Conservation (phyloP, 2,329 filamentous ascomycete species). For the Pyricularia pennisetigena region DNA sequence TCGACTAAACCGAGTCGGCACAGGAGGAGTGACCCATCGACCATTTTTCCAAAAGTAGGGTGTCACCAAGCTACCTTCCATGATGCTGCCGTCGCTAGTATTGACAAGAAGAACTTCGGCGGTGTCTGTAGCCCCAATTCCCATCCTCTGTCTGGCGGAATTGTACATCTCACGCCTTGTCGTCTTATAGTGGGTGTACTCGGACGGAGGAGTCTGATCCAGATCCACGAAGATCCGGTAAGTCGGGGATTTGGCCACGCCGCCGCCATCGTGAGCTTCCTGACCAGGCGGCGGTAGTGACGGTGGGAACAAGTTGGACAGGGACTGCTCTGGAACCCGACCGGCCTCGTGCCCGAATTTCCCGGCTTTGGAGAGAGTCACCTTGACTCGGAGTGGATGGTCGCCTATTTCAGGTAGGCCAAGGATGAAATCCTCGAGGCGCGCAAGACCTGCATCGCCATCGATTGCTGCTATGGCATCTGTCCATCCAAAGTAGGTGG, state of each 20-base stretch:
- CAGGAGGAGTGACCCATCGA: slow-evolving; percentile 71
- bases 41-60: slow-evolving; percentile 68
- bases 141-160: slow-evolving; percentile 51
- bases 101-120: slow-evolving; percentile 70
- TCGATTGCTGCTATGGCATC: slow-evolving; percentile 31
- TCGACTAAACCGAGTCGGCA: slow-evolving; percentile 30
- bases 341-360: slow-evolving; percentile 30
- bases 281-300: slow-evolving; percentile 36
- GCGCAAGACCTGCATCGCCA: slow-evolving; percentile 33
- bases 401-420: slow-evolving; percentile 14
- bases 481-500: slow-evolving; percentile 45
- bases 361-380: slow-evolving; percentile 42
- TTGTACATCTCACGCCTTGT: slow-evolving; percentile 65
- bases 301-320: slow-evolving; percentile 47
- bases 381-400: slow-evolving; percentile 38
- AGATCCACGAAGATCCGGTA: slow-evolving; percentile 36
- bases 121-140: slow-evolving; percentile 26
- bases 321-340: slow-evolving; percentile 25
- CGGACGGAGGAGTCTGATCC: slow-evolving; percentile 31
- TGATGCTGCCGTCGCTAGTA: slow-evolving; percentile 48
- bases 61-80: slow-evolving; percentile 79
- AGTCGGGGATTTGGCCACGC: slow-evolving; percentile 12
- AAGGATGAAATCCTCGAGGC: slow-evolving; percentile 28
- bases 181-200: slow-evolving; percentile 83
- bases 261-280: slow-evolving; percentile 13